A percentile compares a stretch with the other conserved stretches of the same genome.
phyloP scores from a whole-genome alignment of 192 early-diverging fungal genomes.

The Podila epigama region DNA sequence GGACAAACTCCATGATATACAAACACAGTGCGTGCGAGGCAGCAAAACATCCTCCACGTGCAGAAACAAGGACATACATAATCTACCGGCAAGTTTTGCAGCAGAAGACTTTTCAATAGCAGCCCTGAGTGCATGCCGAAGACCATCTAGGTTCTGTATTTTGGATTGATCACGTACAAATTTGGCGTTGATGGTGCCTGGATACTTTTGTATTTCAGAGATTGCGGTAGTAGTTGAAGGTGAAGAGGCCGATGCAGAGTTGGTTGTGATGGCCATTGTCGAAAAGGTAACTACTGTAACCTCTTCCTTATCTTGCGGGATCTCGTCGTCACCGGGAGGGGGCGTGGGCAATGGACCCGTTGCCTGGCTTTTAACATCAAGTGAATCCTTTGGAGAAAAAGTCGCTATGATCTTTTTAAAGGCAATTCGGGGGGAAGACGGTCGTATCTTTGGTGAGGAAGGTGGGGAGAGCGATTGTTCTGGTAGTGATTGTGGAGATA shows the following conservation, averaged over 20 bases:
- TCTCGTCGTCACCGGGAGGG: not conserved
- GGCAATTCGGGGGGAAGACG: not conserved
- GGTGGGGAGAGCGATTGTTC: not conserved
- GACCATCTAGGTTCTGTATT: slow-evolving; percentile 14
- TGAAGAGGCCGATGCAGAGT: not conserved
- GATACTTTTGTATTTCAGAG: slow-evolving; percentile 15
- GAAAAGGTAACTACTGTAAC: not conserved
- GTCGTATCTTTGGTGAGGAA: not conserved
- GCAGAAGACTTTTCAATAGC: slow-evolving; percentile 28
- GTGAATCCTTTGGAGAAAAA: not conserved
- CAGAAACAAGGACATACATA: slow-evolving; percentile 21
- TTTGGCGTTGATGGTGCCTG: slow-evolving; percentile 30
- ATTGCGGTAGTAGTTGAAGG: not conserved
- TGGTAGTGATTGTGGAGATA: not conserved
- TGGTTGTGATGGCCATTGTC: not conserved
- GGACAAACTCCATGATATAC: no score
- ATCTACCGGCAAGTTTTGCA: not conserved
- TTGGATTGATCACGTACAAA: slow-evolving; percentile 36
- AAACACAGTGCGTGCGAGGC: not conserved
- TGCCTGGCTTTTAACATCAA: not conserved
- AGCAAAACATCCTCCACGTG: no score
- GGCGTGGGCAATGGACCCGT: not conserved
- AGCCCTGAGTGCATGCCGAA: slow-evolving; percentile 26
- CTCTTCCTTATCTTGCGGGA: not conserved
- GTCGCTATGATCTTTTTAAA: not conserved